phyloP scores from a whole-genome alignment of 495 filamentous ascomycete genomes.

The Clohesyomyces aquaticus region DNA sequence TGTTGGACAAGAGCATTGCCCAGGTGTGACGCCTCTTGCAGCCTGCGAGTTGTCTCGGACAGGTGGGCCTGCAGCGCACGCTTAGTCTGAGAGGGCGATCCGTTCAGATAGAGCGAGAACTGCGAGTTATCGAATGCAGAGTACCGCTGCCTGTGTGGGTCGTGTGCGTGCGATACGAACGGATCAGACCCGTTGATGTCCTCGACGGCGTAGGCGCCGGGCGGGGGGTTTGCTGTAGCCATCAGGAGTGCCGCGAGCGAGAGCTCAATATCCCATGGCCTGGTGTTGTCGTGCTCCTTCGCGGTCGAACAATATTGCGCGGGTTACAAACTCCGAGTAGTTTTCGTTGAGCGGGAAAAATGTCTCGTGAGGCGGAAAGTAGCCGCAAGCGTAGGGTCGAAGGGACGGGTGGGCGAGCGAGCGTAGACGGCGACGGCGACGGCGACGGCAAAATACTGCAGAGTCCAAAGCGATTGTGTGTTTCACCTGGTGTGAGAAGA shows the following conservation, averaged over 20 bases:
- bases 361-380: not conserved
- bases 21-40: conserved; percentile 87
- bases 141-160: conserved; percentile 66
- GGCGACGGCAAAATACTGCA: conserved; percentile 12
- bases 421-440: conserved; percentile 11
- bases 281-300: not conserved
- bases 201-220: conserved; percentile 42
- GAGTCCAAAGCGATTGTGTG: conserved; percentile 15
- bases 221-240: conserved; percentile 45
- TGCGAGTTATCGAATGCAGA: conserved; percentile 77
- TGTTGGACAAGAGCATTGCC: conserved; percentile 86
- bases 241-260: conserved; percentile 27
- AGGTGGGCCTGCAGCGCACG: conserved; percentile 89
- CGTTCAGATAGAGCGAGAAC: conserved; percentile 73
- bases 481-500: conserved; percentile 3
- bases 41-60: conserved; percentile 83
- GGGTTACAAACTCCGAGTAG: conserved; percentile 1
- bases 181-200: conserved; percentile 41
- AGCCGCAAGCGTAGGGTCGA: conserved; percentile 9
- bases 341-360: conserved; percentile 6
- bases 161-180: conserved; percentile 42
- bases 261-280: conserved; percentile 32
- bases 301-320: not conserved
- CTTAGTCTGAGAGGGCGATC: conserved; percentile 83
- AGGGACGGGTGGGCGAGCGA: conserved; percentile 11